phyloP scores from a whole-genome alignment of 2,329 filamentous ascomycete genomes.

The Alternaria gansuensis region DNA sequence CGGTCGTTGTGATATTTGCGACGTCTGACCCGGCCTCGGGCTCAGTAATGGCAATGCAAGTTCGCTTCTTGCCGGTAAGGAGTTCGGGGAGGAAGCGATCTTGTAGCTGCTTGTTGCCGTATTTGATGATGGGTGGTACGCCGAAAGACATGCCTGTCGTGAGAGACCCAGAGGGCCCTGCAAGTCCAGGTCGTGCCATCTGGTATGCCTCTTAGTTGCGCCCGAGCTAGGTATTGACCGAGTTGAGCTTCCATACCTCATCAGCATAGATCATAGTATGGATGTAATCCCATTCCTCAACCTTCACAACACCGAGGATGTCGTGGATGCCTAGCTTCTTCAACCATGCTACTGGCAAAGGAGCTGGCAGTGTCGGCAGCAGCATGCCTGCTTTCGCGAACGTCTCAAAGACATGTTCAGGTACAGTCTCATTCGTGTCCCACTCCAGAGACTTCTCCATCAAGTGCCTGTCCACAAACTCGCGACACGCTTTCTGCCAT shows the following conservation, averaged over 20 bases:
- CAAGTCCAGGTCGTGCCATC: slow-evolving; percentile 71
- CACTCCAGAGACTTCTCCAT: slow-evolving; percentile 71
- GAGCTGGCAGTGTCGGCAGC: slow-evolving; percentile 73
- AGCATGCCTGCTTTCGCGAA: slow-evolving; percentile 75
- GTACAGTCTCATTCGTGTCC: slow-evolving; percentile 71
- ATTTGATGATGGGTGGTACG: slow-evolving; percentile 75
- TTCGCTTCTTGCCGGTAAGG: slow-evolving; percentile 70
- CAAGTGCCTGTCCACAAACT: slow-evolving; percentile 71
- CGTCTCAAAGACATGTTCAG: slow-evolving; percentile 68
- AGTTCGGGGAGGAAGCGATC: slow-evolving; percentile 75
- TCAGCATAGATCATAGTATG: slow-evolving; percentile 75
- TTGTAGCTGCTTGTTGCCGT: slow-evolving; percentile 69
- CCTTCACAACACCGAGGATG: slow-evolving; percentile 70
- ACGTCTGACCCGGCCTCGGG: slow-evolving; percentile 78
- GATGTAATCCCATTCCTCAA: slow-evolving; percentile 78
- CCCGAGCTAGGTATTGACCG: neutral
- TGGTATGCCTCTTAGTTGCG: slow-evolving; percentile 2
- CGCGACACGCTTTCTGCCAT: slow-evolving; percentile 74
- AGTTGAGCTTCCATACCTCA: slow-evolving; percentile 58
- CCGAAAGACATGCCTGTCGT: slow-evolving; percentile 78
- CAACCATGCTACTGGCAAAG: slow-evolving; percentile 73
- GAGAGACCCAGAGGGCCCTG: slow-evolving; percentile 70
- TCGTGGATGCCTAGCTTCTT: slow-evolving; percentile 71
- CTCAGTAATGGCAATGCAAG: slow-evolving; percentile 82
- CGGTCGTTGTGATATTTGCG: slow-evolving; percentile 74